Base-by-base conservation (phyloP, 352 stramenopile species). In the Phytophthora litchii region DNA sequence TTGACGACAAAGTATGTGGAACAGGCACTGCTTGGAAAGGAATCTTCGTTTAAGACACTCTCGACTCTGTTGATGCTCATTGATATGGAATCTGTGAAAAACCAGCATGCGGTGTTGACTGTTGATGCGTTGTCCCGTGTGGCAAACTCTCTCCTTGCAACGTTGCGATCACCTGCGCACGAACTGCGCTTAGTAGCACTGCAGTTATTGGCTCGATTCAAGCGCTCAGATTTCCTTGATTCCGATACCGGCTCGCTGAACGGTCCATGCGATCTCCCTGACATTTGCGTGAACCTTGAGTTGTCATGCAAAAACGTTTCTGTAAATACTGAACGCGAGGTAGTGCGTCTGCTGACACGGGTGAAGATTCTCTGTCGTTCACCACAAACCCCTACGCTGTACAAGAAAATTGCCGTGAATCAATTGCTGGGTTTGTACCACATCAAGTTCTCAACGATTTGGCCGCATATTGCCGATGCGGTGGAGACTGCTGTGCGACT, bases 381-480 rank as follows among this genome's bases (percentile, higher is more conserved):
- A 3, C 50, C 72, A 21, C 82, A 95, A 58, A 92, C 82, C 0
- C 88, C 88, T n/a, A 43, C 60, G 0, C 25, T 94, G 9, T 92
- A 94, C 77, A 94, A 95, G 70, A 72, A 81, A 23, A 53, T 92
- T 20, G 83, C 86, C 3, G 64, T 89, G 23, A 81, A 88, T 40
- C 84, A 92, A 16, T 61, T 95, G 21, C 72, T 94, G 31, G 88
- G 88, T 46, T 60, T 95, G 16, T 94, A 91, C 64, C 86, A 96
- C 54, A 84, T 96, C 52, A 96, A 96, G 59, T 94, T 95, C 49
- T 80, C 88, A 7, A 91, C 83, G 4, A 81, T 96, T 58, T 96
- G 88, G 88, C 53, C 83, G 9, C 88, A 96, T 36, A 67, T 96
- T 19, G 67, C 84, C 0, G 80, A 91, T 19, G 83, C 83, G 1